A percentile compares a stretch with the other conserved stretches of the same genome.
These are phyloP conservation scores for Leucocoprinus leucothites DNA, from an alignment of 768 basidiomycete species.

Conservation along the genomic window DNA sequence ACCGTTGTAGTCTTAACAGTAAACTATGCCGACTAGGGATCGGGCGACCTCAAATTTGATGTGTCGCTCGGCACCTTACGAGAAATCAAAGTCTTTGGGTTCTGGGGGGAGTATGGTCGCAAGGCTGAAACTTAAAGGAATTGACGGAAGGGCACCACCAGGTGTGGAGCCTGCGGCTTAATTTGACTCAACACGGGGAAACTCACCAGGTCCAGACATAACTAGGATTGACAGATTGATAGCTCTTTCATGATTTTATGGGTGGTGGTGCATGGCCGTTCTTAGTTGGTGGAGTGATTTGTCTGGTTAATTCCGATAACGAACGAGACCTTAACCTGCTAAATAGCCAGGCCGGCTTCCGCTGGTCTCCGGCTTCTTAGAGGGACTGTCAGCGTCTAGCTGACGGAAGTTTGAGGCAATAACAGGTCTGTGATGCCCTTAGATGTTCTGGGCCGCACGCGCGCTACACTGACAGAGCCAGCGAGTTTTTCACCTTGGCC, in stretches of 20 bases:
- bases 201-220: slow-evolving; percentile 80
- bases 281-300: slow-evolving; percentile 93
- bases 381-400: no score
- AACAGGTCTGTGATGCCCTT: no score
- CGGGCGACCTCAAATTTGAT: no score
- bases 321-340: slow-evolving; percentile 93
- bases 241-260: slow-evolving; percentile 83
- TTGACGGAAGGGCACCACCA: slow-evolving; percentile 79
- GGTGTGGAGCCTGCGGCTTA: slow-evolving; percentile 75
- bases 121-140: slow-evolving; percentile 78
- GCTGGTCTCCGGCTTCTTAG: no score
- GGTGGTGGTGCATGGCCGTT: slow-evolving; percentile 89
- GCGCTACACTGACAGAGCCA: no score
- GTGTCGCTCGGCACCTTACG: no score
- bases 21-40: no score
- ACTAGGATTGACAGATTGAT: no score
- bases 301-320: slow-evolving; percentile 96
- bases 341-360: slow-evolving; percentile 79
- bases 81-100: slow-evolving; percentile 89
- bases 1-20: no score
- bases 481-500: no score
- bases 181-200: slow-evolving; percentile 83
- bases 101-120: slow-evolving; percentile 51
- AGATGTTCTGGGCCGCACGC: no score
- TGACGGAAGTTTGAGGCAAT: no score